Conservation (phyloP, 345 rosid genomes). For the Brassica cretica region DNA sequence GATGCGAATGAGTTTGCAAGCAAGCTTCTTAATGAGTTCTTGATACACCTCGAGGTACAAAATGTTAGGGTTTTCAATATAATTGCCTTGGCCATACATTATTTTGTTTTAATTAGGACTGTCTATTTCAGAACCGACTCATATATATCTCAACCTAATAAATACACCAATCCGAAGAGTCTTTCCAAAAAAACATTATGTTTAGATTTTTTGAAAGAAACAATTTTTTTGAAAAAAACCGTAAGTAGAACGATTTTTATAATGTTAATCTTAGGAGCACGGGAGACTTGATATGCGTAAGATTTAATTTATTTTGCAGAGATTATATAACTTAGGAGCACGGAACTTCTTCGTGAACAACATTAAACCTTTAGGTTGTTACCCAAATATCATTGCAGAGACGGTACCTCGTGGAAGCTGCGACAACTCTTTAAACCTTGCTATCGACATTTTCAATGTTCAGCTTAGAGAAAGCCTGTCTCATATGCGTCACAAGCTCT, state of each 20-base stretch:
- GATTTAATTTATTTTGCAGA: constrained; percentile 9
- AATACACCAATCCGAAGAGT: too few relatives aligned
- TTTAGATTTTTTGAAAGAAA: neutral
- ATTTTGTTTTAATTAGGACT: neutral
- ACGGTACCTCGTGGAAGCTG: constrained; percentile 32
- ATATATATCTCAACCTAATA: too few relatives aligned
- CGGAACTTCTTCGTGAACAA: constrained; percentile 33
- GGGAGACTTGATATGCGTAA: neutral
- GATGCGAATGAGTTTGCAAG: constrained; percentile 17
- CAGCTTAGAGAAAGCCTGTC: constrained; percentile 18
- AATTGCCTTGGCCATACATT: neutral
- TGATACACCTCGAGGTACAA: constrained; percentile 25
- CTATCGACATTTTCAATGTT: constrained; percentile 8
- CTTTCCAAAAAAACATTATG: too few relatives aligned
- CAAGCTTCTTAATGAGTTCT: constrained; percentile 26
- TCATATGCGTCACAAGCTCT: neutral
- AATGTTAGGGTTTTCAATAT: neutral
- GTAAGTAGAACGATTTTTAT: neutral
- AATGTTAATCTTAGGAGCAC: neutral
- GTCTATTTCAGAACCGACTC: too few relatives aligned
- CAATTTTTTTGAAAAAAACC: neutral
- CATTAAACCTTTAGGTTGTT: constrained; percentile 36
- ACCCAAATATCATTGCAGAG: constrained; percentile 21
- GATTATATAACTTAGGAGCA: constrained; percentile 32
- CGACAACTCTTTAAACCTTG: constrained; percentile 4